Evolutionary conservation across 2,329 filamentous ascomycete genomes (phyloP), one percentile per base, ranked within the genome.

Genomic region (Botrytis squamosa): DNA sequence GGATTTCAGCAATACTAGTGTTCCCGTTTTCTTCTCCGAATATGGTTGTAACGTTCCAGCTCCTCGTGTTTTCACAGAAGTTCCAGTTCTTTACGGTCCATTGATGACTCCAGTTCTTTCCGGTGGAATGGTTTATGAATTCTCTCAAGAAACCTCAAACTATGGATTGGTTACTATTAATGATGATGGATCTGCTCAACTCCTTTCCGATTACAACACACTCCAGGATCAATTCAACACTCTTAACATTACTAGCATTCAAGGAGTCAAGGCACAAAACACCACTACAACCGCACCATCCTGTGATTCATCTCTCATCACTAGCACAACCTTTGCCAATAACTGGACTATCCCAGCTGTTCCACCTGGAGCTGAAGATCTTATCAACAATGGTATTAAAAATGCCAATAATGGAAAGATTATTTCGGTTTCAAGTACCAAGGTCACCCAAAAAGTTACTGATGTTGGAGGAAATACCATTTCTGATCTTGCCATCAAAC

Each of bases 21-120:
- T 94, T 55, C 93, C 93, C 46, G 86, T 95, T 78, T 95, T 95
- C 86, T 95, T 93, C 85, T 93, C 91, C 76, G 93, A 96, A 81
- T 92, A 87, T 78, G 93, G 93, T 75, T 95, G 93, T 88, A 95
- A 94, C 84, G 85, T 86, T 55, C 88, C 90, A 22, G 81, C 84
- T n/a, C 90, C 92, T 22, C 91, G 93, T 77, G 83, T 90, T 78
- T 96, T 94, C 84, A 91, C 92, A 77, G 93, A 96, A 83, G 91
- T 94, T 20, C 86, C 85, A 72, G 85, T 90, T 75, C 89, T 96
- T 77, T 95, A 95, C 82, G 87, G 92, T 73, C 79, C 85, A 57
- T 79, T 93, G 76, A 94, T 95, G 91, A 90, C 83, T 20, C 81
- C 85, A 29, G 85, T 89, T 73, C 90, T 95, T 80, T 91, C 90